A percentile compares a stretch with the other conserved stretches of the same genome.
Evolutionary conservation across 371 early-diverging fungal species (phyloP).

Genomic region (Apophysomyces variabilis): DNA sequence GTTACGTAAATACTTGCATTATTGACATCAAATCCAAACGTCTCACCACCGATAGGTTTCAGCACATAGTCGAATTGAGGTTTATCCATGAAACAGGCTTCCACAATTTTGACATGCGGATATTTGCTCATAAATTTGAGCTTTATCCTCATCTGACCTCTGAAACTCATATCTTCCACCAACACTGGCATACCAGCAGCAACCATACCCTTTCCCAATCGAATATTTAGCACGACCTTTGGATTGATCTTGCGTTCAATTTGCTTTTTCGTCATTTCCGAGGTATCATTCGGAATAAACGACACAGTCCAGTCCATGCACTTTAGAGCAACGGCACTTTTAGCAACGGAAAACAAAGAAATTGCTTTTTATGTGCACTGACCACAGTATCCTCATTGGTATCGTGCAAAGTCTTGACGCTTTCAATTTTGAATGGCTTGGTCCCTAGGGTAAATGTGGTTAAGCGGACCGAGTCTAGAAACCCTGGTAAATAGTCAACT

Average conservation of each 20-base stretch:
- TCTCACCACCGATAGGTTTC: constrained; percentile 91
- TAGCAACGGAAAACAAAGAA: background rate
- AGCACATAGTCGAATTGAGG: constrained; percentile 95
- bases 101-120: constrained; percentile 90
- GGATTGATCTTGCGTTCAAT: constrained; percentile 81
- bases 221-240: constrained; percentile 88
- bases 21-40: constrained; percentile 83
- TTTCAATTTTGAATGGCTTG: constrained; percentile 92
- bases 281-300: constrained; percentile 82
- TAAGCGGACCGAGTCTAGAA: constrained; percentile 90
- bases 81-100: constrained; percentile 85
- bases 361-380: constrained; percentile 25
- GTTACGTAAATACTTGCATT: constrained; percentile 46
- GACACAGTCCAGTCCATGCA: constrained; percentile 92
- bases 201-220: constrained; percentile 88
- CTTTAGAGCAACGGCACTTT: constrained; percentile 30
- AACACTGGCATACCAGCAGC: constrained; percentile 95
- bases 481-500: constrained; percentile 82
- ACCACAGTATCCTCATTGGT: constrained; percentile 85
- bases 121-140: constrained; percentile 85
- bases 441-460: constrained; percentile 97
- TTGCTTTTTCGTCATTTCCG: constrained; percentile 69
- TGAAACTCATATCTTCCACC: constrained; percentile 92
- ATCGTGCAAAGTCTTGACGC: constrained; percentile 76
- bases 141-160: constrained; percentile 82